phyloP scores from a whole-genome alignment of 371 early-diverging fungal genomes.

The Entomophthora muscae region DNA sequence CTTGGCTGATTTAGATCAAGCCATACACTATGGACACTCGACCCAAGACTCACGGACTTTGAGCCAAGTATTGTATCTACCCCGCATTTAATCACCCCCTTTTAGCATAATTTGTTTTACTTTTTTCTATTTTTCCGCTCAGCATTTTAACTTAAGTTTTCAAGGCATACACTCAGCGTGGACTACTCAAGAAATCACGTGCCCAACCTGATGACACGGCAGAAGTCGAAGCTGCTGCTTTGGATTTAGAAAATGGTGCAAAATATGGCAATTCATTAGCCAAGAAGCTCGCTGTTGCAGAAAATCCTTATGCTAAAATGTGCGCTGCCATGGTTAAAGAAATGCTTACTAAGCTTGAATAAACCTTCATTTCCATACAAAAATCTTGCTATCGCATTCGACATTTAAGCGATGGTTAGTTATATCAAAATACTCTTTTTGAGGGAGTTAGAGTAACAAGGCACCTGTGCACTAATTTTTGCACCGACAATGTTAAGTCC shows the following conservation, averaged over 20 bases:
- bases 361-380: too few relatives aligned
- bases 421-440: too few relatives aligned
- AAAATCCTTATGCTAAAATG: constrained; percentile 84
- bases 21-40: constrained; percentile 32
- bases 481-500: too few relatives aligned
- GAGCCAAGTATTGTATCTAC: constrained; percentile 26
- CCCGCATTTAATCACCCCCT: not conserved
- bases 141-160: not conserved
- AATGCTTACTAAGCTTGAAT: constrained; percentile 14
- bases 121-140: not conserved
- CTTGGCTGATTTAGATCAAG: constrained; percentile 43
- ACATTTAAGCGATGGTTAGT: too few relatives aligned
- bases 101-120: not conserved
- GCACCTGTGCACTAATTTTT: too few relatives aligned
- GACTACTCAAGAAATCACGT: constrained; percentile 34
- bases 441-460: too few relatives aligned
- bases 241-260: constrained; percentile 63
- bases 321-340: constrained; percentile 59
- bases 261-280: constrained; percentile 68
- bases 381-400: too few relatives aligned
- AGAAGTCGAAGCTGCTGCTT: constrained; percentile 37
- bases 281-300: constrained; percentile 45
- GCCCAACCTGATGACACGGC: constrained; percentile 17
- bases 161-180: constrained; percentile 75
- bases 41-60: constrained; percentile 40